Base-by-base conservation (phyloP, 805 yeast species). In the Saccharomycopsis fibuligera region DNA sequence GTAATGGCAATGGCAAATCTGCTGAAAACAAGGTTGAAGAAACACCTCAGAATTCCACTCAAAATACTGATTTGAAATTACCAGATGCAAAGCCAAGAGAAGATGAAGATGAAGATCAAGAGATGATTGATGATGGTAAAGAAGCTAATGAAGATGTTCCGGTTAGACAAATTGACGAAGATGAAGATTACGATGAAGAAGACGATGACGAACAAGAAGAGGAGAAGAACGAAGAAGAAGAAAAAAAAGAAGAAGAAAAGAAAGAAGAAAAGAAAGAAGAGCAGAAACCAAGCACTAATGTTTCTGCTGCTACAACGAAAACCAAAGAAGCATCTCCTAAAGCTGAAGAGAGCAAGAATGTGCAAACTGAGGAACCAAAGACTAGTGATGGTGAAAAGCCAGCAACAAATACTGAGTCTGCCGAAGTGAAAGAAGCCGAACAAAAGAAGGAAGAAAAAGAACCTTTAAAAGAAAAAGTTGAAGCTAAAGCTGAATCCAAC, bases 101-200 rank as follows among this genome's bases (percentile, higher is more conserved):
- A 6, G 45, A 47, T 4, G 52, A 48, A 21, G 48, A 49, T 21
- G 49, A 40, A 30, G 49, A 35, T 37, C 49, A 39, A 25, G 48
- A 36, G 19, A 35, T 12, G 40, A 16, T 22, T 17, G 33, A 17
- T 19, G 43, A 23, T 9, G 8, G 24, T 22, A 39, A 44, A n/a
- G 41, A 37, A 17, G 30, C 27, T 21, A 44, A 35, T 17, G 53
- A 50, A 35, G 41, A 42, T 9, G 46, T 47, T 3, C 49, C 35
- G 19, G 35, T 43, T 24, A 38, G 51, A 21, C 41, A 48, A 24
- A 48, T 43, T 30, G 51, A 41, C 12, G 50, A 47, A 23, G 50
- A 47, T 29, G 50, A 47, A 16, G 43, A 47, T 30, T 47, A 47
- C 24, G 49, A 46, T 46, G 49, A 46, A 17, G 50, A 47, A 33